Percentiles rank a stretch among this genome's conserved stretches.
Conservation (phyloP, 192 early-diverging fungal species). For the Thamnidium elegans region DNA sequence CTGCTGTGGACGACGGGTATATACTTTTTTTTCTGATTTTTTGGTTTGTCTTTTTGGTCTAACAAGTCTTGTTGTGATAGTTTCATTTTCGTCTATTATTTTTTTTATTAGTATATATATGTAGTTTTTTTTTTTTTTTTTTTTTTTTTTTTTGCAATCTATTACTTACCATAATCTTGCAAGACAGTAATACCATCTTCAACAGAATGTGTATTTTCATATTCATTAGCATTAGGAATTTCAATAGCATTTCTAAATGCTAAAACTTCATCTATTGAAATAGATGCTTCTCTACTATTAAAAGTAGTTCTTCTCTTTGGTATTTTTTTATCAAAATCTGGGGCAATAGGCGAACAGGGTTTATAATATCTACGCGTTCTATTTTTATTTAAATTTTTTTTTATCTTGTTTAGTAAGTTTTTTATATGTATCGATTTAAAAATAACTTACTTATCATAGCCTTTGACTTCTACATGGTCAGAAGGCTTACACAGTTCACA, state of each 20-base stretch:
- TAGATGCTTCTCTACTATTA: constrained; percentile 50
- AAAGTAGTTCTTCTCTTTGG: constrained; percentile 51
- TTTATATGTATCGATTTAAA: background rate
- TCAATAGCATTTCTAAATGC: constrained; percentile 21
- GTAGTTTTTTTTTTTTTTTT: too few species aligned
- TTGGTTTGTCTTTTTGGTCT: background rate
- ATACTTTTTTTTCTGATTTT: background rate
- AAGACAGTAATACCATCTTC: too few species aligned
- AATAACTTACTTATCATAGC: constrained; percentile 37
- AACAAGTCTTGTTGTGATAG: background rate
- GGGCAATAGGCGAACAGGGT: background rate
- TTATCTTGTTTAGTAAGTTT: constrained; percentile 9
- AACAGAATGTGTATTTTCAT: too few species aligned
- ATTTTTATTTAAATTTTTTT: background rate
- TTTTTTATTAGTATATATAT: too few species aligned
- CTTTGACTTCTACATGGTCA: constrained; percentile 65
- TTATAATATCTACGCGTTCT: constrained; percentile 7
- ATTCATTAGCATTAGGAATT: background rate
- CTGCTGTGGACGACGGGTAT: too few species aligned
- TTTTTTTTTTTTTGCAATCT: too few species aligned
- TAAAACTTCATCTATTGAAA: constrained; percentile 45
- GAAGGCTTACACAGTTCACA: constrained; percentile 88
- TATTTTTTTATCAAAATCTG: constrained; percentile 26
- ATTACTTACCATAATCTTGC: too few species aligned
- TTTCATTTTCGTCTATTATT: too few species aligned